Evolutionary conservation across 495 filamentous ascomycete genomes (phyloP), one percentile per base, ranked within the genome.

Genomic region (Patellaria atrata): DNA sequence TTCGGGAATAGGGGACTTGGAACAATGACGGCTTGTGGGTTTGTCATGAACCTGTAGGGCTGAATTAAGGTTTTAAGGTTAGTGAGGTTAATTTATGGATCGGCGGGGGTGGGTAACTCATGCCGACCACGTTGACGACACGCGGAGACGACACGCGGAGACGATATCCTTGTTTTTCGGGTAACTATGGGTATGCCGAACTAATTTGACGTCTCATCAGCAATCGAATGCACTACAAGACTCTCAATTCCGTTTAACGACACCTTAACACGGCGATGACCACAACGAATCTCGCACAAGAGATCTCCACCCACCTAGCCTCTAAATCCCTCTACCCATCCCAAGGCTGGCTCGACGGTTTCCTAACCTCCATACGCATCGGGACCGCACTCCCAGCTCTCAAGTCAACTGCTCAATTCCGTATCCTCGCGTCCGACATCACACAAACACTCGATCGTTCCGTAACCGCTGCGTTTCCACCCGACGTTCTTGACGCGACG

Each of bases 401-500:
- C 12, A 61, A 75, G 32, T 75, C 81, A 28, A 91, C 87, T 11
- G 79, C 83, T 11, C 68, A 79, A 26, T 77, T 80, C 51, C 86
- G 86, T 33, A 55, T 94, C 16, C 71, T 94, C 5, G 66, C 75
- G 27, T 70, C 77, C 15, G 79, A 96, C 61, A 66, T 94, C 28
- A 73, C 73, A 4, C 58, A 62, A 2, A 68, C 77, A 0, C 58
- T 70, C 22, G 59, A 75, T 4, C 58, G 33, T 8, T 45, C 31
- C 1, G 23, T 35, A 44, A 26, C 21, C 16, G 17, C 56, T 12
- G 7, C 65, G 11, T 65, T 91, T 13, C 81, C 85, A 0, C 22
- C 58, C 8, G 59, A 75, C 28, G 53, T 76, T 8, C 57, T 57
- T 35, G 58, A 71, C 40, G 60, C 63, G 0, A 53, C 58, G 2